Evolutionary conservation across 192 early-diverging fungal species (phyloP), one percentile per base, ranked within the genome.

Genomic region (Chytriomyces sp.): DNA sequence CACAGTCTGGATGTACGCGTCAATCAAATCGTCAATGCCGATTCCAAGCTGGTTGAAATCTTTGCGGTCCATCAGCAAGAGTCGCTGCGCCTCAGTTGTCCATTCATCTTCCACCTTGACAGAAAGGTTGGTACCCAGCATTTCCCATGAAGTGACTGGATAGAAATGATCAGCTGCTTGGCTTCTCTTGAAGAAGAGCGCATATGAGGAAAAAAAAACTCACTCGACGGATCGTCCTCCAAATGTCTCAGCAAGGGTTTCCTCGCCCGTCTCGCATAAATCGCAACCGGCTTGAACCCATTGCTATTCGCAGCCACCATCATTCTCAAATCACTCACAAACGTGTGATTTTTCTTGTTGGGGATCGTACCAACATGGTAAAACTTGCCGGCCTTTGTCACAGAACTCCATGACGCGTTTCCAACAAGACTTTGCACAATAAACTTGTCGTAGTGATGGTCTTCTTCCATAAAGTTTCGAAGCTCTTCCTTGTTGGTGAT

Each of bases 361-460:
- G 94, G 94, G 69, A 96, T 92, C 6, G 94, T 96, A 5, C 94
- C 94, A 24, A 94, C 94, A 76, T 96, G 94, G 77, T 92, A 96
- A 69, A 93, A 96, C 76, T 91, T 92, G 60, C 93, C 94, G 8
- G 93, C 91, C 91, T 43, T 85, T 78, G 70, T 89, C 20, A 89
- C 82, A 49, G 89, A 91, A 2, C 89, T 91, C 94, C 94, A 95
- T 3, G 92, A 92, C 10, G 94, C 92, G 67, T 94, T 94, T 18
- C 94, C 94, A 44, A 96, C 94, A 8, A 96, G 83, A 16, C 89
- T 91, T 77, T 96, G 94, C 5, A 96, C 94, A 82, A 96, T 94
- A 72, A 93, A 96, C 85, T 96, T 96, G 83, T 94, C 92, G 80
- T 96, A 96, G 72, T 92, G 89, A 68, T 96, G 94, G 77, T 91